These are phyloP conservation scores for Akanthomyces muscarius DNA, from an alignment of 2,329 filamentous ascomycete genomes.

Conservation along the genomic window DNA sequence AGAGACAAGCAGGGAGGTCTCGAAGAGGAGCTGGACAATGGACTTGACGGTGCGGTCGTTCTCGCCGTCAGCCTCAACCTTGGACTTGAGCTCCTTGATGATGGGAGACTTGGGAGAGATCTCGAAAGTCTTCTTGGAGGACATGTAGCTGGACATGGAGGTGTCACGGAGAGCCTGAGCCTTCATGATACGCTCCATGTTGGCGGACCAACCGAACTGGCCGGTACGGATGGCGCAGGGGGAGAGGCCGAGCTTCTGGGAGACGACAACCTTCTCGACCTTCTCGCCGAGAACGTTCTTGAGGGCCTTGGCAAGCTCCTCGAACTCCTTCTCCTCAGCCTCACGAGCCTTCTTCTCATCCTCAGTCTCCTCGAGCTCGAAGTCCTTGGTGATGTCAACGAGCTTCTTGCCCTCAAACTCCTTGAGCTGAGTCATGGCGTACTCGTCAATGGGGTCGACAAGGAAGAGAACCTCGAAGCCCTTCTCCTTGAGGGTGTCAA, in stretches of 20 bases:
- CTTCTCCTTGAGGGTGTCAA: constrained; percentile 98
- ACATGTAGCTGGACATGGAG: constrained; percentile 99
- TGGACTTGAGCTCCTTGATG: constrained; percentile 98
- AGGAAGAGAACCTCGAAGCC: constrained; percentile 99
- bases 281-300: constrained; percentile 99
- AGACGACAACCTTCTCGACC: constrained; percentile 99
- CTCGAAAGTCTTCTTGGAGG: constrained; percentile 99
- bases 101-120: constrained; percentile 98
- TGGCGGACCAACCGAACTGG: constrained; percentile 99
- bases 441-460: constrained; percentile 98
- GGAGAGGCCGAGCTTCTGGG: constrained; percentile 90
- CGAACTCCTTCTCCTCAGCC: constrained; percentile 97
- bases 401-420: constrained; percentile 99
- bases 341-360: constrained; percentile 98
- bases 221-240: constrained; percentile 99
- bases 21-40: constrained; percentile 96
- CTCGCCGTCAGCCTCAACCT: constrained; percentile 96
- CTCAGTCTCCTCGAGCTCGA: constrained; percentile 99
- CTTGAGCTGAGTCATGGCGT: constrained; percentile 99
- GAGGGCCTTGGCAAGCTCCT: constrained; percentile 88
- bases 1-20: constrained; percentile 97
- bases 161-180: constrained; percentile 99
- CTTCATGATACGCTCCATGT: constrained; percentile 99
- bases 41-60: constrained; percentile 99
- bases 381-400: constrained; percentile 99